Conservation (phyloP, 2,329 filamentous ascomycete genomes). For the Neofusicoccum cordaticola region DNA sequence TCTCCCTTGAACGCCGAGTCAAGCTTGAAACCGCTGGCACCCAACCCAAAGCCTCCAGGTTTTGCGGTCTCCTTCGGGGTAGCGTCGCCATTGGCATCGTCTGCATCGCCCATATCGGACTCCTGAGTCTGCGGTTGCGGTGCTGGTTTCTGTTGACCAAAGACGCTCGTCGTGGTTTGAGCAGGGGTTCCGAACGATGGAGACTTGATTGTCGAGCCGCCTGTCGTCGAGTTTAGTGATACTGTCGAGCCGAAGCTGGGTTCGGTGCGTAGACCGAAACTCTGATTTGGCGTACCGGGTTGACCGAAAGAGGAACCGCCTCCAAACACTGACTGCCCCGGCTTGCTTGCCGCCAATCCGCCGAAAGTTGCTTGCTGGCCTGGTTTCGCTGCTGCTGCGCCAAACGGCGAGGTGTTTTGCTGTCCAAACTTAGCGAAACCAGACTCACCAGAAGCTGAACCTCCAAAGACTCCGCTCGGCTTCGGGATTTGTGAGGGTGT, state of each 20-base stretch:
- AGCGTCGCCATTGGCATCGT: conserved; percentile 22
- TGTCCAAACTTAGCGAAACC: conserved; percentile 13
- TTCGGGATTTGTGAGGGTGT: conserved; percentile 10
- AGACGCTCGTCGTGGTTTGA: not conserved
- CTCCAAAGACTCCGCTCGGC: not conserved
- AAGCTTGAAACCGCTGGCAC: conserved; percentile 59
- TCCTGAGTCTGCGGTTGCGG: conserved; percentile 29
- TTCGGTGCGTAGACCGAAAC: conserved; percentile 28
- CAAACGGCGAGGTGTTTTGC: conserved; percentile 6
- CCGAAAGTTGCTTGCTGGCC: not conserved
- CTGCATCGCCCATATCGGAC: conserved; percentile 29
- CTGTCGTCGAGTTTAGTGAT: conserved; percentile 33
- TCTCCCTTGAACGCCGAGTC: conserved; percentile 67
- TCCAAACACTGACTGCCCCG: conserved; percentile 28
- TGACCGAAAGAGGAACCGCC: conserved; percentile 19
- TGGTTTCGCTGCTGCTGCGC: not conserved
- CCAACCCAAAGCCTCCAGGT: conserved; percentile 31
- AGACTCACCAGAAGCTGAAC: not conserved
- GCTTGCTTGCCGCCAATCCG: conserved; percentile 19
- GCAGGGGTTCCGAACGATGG: conserved; percentile 3
- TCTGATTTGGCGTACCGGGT: conserved; percentile 20
- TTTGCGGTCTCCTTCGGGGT: conserved; percentile 10
- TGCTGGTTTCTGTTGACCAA: conserved; percentile 24
- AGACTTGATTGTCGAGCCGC: conserved; percentile 20
- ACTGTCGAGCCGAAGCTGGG: conserved; percentile 43